Percentiles rank a stretch among this genome's conserved stretches.
Conservation (phyloP, 805 yeast genomes). For the Candida awuae region DNA sequence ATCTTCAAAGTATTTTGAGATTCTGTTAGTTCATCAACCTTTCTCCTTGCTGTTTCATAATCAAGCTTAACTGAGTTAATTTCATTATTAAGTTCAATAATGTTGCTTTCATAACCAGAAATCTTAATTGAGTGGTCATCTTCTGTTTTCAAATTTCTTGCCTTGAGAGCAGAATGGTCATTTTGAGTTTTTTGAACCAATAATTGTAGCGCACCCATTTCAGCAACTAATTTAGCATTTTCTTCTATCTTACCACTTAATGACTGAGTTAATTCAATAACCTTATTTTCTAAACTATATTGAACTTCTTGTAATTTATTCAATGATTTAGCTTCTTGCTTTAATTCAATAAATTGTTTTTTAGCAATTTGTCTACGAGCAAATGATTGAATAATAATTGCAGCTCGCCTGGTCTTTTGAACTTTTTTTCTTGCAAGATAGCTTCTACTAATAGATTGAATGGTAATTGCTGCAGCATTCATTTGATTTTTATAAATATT, state of each 20-base stretch:
- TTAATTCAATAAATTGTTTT: conserved; percentile 52
- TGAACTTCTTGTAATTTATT: conserved; percentile 86
- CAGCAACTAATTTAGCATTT: conserved; percentile 60
- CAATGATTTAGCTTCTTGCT: conserved; percentile 86
- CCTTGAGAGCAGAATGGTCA: conserved; percentile 45
- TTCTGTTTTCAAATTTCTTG: conserved; percentile 47
- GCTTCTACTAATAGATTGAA: conserved; percentile 74
- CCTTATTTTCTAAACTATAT: conserved; percentile 91
- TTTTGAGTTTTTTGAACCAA: conserved; percentile 46
- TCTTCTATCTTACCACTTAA: conserved; percentile 74
- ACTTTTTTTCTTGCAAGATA: conserved; percentile 49
- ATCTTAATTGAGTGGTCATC: conserved; percentile 38
- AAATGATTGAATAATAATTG: conserved; percentile 68
- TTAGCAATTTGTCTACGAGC: conserved; percentile 71
- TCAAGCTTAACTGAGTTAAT: conserved; percentile 47
- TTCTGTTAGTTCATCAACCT: conserved; percentile 51
- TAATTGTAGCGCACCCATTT: conserved; percentile 46
- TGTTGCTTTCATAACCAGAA: conserved; percentile 40
- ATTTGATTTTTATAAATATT: conserved; percentile 42
- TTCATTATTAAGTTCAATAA: conserved; percentile 46
- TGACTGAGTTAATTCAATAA: conserved; percentile 87
- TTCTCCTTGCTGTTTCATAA: conserved; percentile 47
- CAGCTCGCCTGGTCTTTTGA: conserved; percentile 40
- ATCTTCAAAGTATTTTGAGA: conserved; percentile 56
- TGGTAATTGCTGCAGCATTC: conserved; percentile 53